A percentile compares a stretch with the other conserved stretches of the same genome.
These are phyloP conservation scores for Ogataea philodendri DNA, from an alignment of 805 yeast species.

Conservation along the genomic window DNA sequence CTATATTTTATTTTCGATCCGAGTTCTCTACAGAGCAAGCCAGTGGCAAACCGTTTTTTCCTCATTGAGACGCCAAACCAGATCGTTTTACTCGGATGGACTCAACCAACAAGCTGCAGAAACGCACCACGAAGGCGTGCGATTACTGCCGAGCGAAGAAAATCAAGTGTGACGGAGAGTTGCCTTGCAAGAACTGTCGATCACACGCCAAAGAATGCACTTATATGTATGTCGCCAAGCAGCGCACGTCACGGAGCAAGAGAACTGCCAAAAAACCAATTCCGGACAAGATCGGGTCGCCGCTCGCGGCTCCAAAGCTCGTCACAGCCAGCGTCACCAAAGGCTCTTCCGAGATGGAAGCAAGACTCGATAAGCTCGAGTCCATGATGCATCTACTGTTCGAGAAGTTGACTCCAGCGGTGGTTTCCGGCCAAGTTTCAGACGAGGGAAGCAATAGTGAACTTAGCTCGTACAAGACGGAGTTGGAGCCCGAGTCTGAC, in stretches of 20 bases:
- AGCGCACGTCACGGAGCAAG: constrained; percentile 14
- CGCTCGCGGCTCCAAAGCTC: too few relatives aligned
- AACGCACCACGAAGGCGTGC: constrained; percentile 46
- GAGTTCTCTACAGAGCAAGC: too few relatives aligned
- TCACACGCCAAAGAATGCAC: constrained; percentile 36
- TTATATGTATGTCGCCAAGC: constrained; percentile 35
- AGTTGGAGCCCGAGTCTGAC: constrained; percentile 1
- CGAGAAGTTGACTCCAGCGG: not conserved
- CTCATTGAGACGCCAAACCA: too few relatives aligned
- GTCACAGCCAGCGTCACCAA: too few relatives aligned
- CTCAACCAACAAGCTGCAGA: constrained; percentile 9
- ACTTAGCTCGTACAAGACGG: not conserved
- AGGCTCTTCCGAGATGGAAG: constrained; percentile 1
- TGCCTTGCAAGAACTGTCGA: constrained; percentile 43
- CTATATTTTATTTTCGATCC: too few relatives aligned
- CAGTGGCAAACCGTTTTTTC: too few relatives aligned
- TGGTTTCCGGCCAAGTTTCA: not conserved
- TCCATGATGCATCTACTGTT: constrained; percentile 4
- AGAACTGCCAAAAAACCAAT: not conserved
- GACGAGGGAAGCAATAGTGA: not conserved
- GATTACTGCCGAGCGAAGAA: constrained; percentile 48
- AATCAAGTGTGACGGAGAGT: constrained; percentile 49
- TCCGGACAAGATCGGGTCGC: too few relatives aligned
- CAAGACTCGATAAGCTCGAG: constrained; percentile 2
- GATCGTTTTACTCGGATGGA: too few relatives aligned